Percentiles rank a stretch among this genome's conserved stretches.
These are phyloP conservation scores for Teratosphaeria viscida DNA, from an alignment of 2,329 filamentous ascomycete species.

Conservation along the genomic window DNA sequence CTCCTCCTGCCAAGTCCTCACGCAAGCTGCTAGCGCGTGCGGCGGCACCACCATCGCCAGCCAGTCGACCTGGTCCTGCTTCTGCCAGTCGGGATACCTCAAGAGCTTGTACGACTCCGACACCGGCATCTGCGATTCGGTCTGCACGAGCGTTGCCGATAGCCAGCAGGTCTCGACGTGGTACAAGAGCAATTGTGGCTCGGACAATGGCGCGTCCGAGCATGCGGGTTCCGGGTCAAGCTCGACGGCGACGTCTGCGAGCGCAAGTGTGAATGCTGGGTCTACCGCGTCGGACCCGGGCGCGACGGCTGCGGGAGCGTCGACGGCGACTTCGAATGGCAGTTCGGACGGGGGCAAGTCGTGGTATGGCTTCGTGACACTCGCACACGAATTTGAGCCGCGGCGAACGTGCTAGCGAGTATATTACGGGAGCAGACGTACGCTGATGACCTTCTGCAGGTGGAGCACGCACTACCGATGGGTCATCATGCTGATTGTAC, in stretches of 20 bases:
- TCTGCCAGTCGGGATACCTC: conserved; percentile 57
- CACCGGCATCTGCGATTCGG: conserved; percentile 46
- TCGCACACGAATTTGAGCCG: neutral
- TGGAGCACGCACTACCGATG: conserved; percentile 43
- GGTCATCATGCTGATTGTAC: conserved; percentile 70
- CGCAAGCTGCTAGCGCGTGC: conserved; percentile 61
- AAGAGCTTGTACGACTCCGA: conserved; percentile 45
- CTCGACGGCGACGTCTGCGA: conserved; percentile 1
- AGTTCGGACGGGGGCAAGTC: neutral
- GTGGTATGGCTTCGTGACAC: neutral
- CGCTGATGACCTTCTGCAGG: conserved; percentile 2
- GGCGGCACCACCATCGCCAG: conserved; percentile 41
- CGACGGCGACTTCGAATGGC: neutral
- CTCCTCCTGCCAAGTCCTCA: conserved; percentile 23
- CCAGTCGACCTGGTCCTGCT: conserved; percentile 53
- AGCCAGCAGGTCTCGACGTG: conserved; percentile 54
- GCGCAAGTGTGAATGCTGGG: neutral
- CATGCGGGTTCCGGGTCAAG: conserved; percentile 13
- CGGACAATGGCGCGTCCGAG: conserved; percentile 31
- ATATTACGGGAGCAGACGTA: neutral
- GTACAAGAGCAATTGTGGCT: conserved; percentile 57
- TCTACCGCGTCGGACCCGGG: conserved; percentile 13
- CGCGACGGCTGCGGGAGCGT: neutral
- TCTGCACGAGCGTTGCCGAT: conserved; percentile 36
- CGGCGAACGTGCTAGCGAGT: too few species aligned